phyloP scores from a whole-genome alignment of 2,329 filamentous ascomycete genomes.

The Pochonia chlamydosporia region DNA sequence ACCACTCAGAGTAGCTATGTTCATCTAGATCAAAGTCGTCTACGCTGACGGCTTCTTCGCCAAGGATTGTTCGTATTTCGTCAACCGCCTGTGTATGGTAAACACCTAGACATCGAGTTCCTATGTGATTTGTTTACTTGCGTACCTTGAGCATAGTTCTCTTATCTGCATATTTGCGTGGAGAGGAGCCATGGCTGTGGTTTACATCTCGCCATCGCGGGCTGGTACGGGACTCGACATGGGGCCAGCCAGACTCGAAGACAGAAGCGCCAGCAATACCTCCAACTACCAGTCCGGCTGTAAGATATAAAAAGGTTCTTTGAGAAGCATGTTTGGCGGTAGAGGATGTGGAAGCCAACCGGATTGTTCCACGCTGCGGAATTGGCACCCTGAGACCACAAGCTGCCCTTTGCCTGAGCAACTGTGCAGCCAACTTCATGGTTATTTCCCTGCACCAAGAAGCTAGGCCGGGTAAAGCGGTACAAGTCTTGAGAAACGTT shows the following conservation, averaged over 20 bases:
- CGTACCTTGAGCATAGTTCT: slow-evolving; percentile 16
- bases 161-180: slow-evolving; percentile 16
- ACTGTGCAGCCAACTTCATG: not conserved
- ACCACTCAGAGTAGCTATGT: slow-evolving; percentile 68
- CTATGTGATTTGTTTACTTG: not conserved
- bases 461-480: too few species aligned
- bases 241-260: not conserved
- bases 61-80: slow-evolving; percentile 21
- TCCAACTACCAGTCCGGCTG: slow-evolving; percentile 1
- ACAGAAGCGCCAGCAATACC: not conserved
- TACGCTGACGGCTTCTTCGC: slow-evolving; percentile 55
- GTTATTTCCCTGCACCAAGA: too few species aligned
- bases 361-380: not conserved
- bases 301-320: not conserved
- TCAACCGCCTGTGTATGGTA: slow-evolving; percentile 10
- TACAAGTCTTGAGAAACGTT: too few species aligned
- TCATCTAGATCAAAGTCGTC: slow-evolving; percentile 57
- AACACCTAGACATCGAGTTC: not conserved
- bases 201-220: slow-evolving; percentile 11
- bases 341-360: not conserved
- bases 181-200: not conserved
- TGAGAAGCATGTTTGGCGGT: not conserved
- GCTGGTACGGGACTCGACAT: not conserved
- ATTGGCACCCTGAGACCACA: not conserved
- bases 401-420: not conserved